Base-by-base conservation (phyloP, 2,329 filamentous ascomycete species). In the Aspergillus cejpii region DNA sequence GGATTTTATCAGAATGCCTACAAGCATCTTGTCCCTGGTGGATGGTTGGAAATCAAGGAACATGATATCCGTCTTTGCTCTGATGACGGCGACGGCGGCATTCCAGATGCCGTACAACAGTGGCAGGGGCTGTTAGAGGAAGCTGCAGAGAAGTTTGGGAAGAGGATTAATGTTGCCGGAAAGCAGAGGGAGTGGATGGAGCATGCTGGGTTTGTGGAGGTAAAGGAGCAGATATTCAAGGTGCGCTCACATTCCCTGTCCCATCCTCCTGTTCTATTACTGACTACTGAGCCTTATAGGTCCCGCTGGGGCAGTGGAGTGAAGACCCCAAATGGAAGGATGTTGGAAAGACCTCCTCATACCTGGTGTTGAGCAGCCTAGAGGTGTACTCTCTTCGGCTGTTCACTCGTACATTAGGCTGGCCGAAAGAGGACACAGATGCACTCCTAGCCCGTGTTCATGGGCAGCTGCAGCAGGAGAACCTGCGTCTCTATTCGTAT, bases 361-460 rank as follows among this genome's bases (percentile, higher is more conserved):
- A 29, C 15, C 43, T 40, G 27, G n/a, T 40, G 37, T 14, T 17
- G 21, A 17, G 20, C 17, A 24, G 15, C 8, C 17, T 43, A 11
- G 47, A 49, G 29, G 37, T 37, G 8, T 43, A 49, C n/a, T 31
- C 43, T 5, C 14, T 49, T n/a, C 39, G 43, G 14, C 43, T 49
- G 21, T 43, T 45, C 17, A 45, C 47, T 8, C 39, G 40, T 28
- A 41, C 43, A 19, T 20, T 49, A 31, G 47, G 37, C 37, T 49
- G 47, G 47, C 45, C 43, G 11, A 33, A 40, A 5, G 47, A 45
- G 29, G 47, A 45, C 39, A 45, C 47, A 3, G 37, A 43, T 37
- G 40, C 12, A 14, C 19, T 49, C 3, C 23, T 49, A 5, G 23
- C 19, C 4, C 23, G 29, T 6, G 40, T 45, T 5, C 38, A 19